Base-by-base conservation (phyloP, 1,284 basidiomycete species). In the Rhodotorula sp. region DNA sequence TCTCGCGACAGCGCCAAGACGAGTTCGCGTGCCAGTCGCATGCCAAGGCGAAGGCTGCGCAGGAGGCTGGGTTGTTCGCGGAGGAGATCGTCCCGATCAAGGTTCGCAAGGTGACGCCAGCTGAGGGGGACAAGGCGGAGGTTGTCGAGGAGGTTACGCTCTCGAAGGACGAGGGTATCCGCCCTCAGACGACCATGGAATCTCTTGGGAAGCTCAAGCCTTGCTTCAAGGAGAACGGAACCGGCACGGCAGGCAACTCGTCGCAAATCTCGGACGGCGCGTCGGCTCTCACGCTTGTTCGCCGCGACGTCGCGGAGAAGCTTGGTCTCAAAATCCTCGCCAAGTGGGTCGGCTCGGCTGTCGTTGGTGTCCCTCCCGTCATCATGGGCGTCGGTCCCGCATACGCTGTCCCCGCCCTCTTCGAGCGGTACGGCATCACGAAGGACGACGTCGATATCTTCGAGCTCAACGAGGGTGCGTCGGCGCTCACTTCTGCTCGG, bases 181-280 rank as follows among this genome's bases (percentile, higher is more conserved):
- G 74, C 32, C 69, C 72, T 11, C 69, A 74, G 39, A 75, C 74
- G 32, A 75, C 74, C 24, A 59, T 74, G 64, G 67, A 71, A 47
- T 70, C 69, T 32, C 79, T 82, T 49, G 72, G 71, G 61, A 82
- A 81, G 78, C 78, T 82, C 64, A 82, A 82, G 79, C 79, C 81
- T 13, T 80, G 79, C 44, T 82, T 82, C 66, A 78, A 78, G 70
- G 78, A 81, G 71, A 79, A 79, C 54, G 78, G 77, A 66, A 82
- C 81, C n/a, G 80, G 79, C 11, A 79, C 80, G 65, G 81, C 81
- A 48, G 81, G 76, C 64, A 82, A 82, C 77, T 79, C 80, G 46
- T 81, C 80, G 61, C 81, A 82, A 75, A 80, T 82, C 68, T 79
- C 78, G 56, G 81, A 82, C 71, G 81, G 81, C 61, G 81, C 81